Conservation (phyloP, 805 yeast genomes). For the Starmerella stigmatis region DNA sequence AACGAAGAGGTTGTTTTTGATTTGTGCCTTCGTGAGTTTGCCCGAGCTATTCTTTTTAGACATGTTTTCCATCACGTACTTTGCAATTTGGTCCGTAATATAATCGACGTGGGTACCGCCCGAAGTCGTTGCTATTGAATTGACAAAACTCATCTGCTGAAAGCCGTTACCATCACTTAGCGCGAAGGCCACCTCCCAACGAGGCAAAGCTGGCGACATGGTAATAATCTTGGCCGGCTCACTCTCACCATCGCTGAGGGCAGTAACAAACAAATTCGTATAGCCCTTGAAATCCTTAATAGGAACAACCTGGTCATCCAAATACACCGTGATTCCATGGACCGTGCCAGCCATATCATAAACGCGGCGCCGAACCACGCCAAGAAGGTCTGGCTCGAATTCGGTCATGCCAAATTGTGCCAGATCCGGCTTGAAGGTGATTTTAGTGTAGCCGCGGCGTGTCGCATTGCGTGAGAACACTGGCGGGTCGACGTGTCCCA, state of each 20-base stretch:
- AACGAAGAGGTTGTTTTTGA: slow-evolving; percentile 78
- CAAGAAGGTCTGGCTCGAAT: slow-evolving; percentile 70
- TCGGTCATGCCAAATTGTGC: slow-evolving; percentile 72
- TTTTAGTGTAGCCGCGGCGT: slow-evolving; percentile 64
- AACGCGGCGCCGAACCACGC: slow-evolving; percentile 85
- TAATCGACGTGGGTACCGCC: slow-evolving; percentile 95
- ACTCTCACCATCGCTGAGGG: slow-evolving; percentile 38
- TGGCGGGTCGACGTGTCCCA: slow-evolving; percentile 70
- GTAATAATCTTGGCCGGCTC: slow-evolving; percentile 48
- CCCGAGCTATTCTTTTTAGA: slow-evolving; percentile 44
- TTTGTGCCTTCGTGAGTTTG: slow-evolving; percentile 76
- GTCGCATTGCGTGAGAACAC: slow-evolving; percentile 42
- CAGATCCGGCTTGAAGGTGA: slow-evolving; percentile 82
- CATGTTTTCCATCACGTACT: slow-evolving; percentile 65
- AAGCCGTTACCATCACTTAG: slow-evolving; percentile 73
- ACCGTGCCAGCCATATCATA: slow-evolving; percentile 94
- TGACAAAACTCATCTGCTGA: slow-evolving; percentile 92
- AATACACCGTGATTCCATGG: slow-evolving; percentile 61
- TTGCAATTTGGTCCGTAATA: slow-evolving; percentile 72
- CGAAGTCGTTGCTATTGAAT: slow-evolving; percentile 91
- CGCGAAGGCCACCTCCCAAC: slow-evolving; percentile 96
- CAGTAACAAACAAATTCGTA: slow-evolving; percentile 78
- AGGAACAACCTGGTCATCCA: slow-evolving; percentile 63
- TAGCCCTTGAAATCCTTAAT: slow-evolving; percentile 73
- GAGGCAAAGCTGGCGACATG: slow-evolving; percentile 57